These are phyloP conservation scores for Talaromyces pinophilus DNA, from an alignment of 2,329 filamentous ascomycete genomes.

Conservation along the genomic window DNA sequence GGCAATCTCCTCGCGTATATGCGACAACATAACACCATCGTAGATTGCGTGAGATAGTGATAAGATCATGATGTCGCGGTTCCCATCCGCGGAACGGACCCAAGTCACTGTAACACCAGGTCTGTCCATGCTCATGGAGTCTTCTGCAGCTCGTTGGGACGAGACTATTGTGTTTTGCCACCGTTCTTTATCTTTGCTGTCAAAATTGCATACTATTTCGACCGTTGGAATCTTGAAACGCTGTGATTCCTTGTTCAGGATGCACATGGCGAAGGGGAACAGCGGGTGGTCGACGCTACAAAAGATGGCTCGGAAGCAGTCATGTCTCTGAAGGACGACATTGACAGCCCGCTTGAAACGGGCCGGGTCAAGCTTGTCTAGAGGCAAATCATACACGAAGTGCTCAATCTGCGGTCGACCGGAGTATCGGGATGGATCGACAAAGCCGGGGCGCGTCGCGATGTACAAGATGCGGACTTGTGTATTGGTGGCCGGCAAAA, in stretches of 20 bases:
- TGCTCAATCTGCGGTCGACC: constrained; percentile 13
- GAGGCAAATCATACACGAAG: constrained; percentile 5
- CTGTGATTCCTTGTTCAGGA: neutral
- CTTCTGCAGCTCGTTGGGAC: constrained; percentile 15
- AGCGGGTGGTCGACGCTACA: constrained; percentile 6
- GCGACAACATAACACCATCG: neutral
- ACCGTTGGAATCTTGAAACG: constrained; percentile 11
- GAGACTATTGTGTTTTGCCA: constrained; percentile 10
- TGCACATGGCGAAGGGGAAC: constrained; percentile 5
- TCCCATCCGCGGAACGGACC: neutral
- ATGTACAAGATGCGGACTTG: constrained; percentile 4
- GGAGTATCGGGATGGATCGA: constrained; percentile 11
- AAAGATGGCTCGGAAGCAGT: constrained; percentile 14
- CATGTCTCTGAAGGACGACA: constrained; percentile 12
- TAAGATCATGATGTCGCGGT: constrained; percentile 8
- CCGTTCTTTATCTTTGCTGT: neutral
- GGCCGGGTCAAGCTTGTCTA: constrained; percentile 1
- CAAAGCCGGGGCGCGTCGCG: constrained; percentile 4
- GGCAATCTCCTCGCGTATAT: constrained; percentile 7
- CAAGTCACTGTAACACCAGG: constrained; percentile 9
- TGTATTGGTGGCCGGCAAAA: constrained; percentile 9
- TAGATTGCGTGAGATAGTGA: constrained; percentile 13
- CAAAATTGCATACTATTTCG: constrained; percentile 10
- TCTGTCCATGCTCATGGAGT: constrained; percentile 15
- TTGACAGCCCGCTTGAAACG: constrained; percentile 9